Evolutionary conservation across 768 basidiomycete species (phyloP).

Genomic region (Zangia roseola): DNA sequence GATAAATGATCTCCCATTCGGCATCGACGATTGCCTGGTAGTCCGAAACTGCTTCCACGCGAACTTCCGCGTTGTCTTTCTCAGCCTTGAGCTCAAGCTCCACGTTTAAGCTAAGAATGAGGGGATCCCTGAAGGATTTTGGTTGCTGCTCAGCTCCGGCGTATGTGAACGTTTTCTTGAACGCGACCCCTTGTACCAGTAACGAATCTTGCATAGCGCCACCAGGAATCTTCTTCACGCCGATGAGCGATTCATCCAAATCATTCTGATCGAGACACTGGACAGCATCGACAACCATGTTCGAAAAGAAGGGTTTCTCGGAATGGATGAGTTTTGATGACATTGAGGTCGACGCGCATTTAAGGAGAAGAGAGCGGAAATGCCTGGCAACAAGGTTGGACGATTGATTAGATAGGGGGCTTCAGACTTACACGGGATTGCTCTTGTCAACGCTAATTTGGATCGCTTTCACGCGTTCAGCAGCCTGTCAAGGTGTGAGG

Average conservation of each 20-base stretch:
- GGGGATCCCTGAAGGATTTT: constrained; percentile 84
- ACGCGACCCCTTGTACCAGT: constrained; percentile 87
- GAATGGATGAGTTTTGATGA: constrained; percentile 99
- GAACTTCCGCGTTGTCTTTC: constrained; percentile 98
- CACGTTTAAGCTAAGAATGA: constrained; percentile 93
- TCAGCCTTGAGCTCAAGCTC: constrained; percentile 99
- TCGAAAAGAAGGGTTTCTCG: constrained; percentile 97
- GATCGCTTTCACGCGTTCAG: constrained; percentile 83
- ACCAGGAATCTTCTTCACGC: constrained; percentile 96
- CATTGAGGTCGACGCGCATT: constrained; percentile 99
- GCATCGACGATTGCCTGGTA: constrained; percentile 99
- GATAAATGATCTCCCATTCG: constrained; percentile 99
- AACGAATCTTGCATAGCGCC: constrained; percentile 97
- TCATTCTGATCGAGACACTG: constrained; percentile 89
- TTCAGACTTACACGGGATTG: constrained; percentile 74
- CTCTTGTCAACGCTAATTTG: constrained; percentile 89
- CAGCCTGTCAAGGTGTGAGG: constrained; percentile 50
- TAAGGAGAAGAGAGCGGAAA: constrained; percentile 91
- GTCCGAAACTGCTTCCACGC: constrained; percentile 94
- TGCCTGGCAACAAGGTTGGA: constrained; percentile 47
- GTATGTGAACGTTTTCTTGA: constrained; percentile 99
- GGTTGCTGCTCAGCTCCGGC: constrained; percentile 99
- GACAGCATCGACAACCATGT: constrained; percentile 98
- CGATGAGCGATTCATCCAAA: constrained; percentile 93
- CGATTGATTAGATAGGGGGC: background rate